Evolutionary conservation across 2,329 filamentous ascomycete species (phyloP).

Genomic region (Penicillium sp.): DNA sequence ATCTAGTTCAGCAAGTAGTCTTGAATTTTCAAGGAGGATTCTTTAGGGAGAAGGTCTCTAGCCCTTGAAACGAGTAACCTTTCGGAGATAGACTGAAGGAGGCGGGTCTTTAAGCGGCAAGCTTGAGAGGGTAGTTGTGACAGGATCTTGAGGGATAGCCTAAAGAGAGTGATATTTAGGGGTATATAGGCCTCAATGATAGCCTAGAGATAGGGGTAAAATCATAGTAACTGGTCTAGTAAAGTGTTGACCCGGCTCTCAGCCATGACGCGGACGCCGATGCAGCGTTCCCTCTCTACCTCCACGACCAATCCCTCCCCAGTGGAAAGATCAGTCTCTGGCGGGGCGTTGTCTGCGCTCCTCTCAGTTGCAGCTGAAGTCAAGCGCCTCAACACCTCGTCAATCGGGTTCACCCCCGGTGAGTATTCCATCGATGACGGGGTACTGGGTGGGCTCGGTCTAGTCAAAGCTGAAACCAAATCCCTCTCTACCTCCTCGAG

Average conservation of each 20-base stretch:
- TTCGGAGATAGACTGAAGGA: no score
- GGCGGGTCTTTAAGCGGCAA: no score
- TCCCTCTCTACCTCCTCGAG: conserved; percentile 8
- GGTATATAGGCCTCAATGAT: no score
- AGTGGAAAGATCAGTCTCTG: not conserved
- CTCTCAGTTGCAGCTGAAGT: not conserved
- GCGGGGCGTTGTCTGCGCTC: not conserved
- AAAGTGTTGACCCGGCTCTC: not conserved
- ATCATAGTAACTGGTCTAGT: not conserved
- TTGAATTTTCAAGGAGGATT: no score
- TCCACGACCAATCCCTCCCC: not conserved
- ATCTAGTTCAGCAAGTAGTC: no score
- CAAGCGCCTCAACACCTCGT: not conserved
- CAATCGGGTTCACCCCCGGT: not conserved
- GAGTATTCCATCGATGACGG: not conserved
- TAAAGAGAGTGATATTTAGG: no score
- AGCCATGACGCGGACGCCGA: not conserved
- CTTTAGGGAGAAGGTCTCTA: no score
- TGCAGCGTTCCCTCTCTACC: not conserved
- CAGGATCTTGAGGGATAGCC: no score
- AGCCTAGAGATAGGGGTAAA: no score
- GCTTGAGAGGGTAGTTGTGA: no score
- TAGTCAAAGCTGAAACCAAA: not conserved
- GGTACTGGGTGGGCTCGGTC: not conserved
- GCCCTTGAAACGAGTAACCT: no score